Percentiles rank a stretch among this genome's conserved stretches.
These are phyloP conservation scores for Ciborinia camelliae DNA, from an alignment of 2,329 filamentous ascomycete genomes.

Conservation along the genomic window DNA sequence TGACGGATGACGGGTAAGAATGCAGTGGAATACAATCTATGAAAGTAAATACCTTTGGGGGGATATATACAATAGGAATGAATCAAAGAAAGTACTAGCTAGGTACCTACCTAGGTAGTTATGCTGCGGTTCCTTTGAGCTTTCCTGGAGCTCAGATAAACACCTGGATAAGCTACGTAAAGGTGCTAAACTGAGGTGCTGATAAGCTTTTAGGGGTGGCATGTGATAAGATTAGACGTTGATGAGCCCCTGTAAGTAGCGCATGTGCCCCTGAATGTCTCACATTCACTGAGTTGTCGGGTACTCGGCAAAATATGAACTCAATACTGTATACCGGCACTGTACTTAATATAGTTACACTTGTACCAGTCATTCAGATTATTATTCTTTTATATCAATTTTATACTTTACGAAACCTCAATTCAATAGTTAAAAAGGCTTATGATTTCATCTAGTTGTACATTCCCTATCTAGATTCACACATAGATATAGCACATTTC, in stretches of 20 bases:
- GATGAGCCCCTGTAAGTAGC: neutral
- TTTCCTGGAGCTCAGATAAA: neutral
- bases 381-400: too few species aligned
- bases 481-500: constrained; percentile 45
- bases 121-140: neutral
- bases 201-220: neutral
- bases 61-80: too few species aligned
- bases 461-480: constrained; percentile 21
- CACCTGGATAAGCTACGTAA: constrained; percentile 1
- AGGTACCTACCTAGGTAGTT: too few species aligned
- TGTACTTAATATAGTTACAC: too few species aligned
- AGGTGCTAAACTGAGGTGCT: constrained; percentile 3
- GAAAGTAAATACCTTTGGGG: too few species aligned
- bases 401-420: neutral
- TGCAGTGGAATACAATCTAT: neutral
- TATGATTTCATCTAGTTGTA: neutral
- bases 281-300: constrained; percentile 1
- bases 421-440: neutral
- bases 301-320: constrained; percentile 4
- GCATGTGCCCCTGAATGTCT: constrained; percentile 19
- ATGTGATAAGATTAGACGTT: constrained; percentile 11
- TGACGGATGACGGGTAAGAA: neutral
- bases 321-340: neutral
- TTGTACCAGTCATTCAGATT: too few species aligned
- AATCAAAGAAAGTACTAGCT: neutral